Evolutionary conservation across 805 yeast species (phyloP).

Genomic region (Wickerhamiella alocasiicola): DNA sequence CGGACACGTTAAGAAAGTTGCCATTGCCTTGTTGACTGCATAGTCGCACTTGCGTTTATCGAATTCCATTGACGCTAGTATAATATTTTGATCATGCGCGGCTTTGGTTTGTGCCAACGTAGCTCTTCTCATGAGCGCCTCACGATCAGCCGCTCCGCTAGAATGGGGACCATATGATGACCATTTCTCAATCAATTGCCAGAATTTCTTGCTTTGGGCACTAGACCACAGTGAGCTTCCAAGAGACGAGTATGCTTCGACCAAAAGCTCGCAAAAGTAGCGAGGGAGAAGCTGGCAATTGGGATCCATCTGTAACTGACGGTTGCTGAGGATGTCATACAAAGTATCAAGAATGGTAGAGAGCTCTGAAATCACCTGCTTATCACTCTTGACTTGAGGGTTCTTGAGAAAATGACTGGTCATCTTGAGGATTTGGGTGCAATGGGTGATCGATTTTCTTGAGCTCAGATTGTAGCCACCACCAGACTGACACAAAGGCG

Average conservation of each 20-base stretch:
- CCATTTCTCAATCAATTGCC: conserved; percentile 82
- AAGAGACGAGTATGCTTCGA: conserved; percentile 44
- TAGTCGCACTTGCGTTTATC: conserved; percentile 59
- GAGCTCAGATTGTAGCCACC: conserved; percentile 9
- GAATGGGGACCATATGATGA: conserved; percentile 74
- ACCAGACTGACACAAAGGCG: conserved; percentile 25
- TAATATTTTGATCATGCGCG: conserved; percentile 16
- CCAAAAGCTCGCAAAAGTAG: conserved; percentile 72
- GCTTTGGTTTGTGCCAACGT: conserved; percentile 28
- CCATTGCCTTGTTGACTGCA: conserved; percentile 74
- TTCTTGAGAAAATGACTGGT: conserved; percentile 50
- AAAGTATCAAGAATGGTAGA: conserved; percentile 26
- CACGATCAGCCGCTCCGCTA: conserved; percentile 51
- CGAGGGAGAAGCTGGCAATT: conserved; percentile 60
- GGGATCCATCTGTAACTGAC: conserved; percentile 40
- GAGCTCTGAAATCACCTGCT: conserved; percentile 52
- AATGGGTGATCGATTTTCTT: conserved; percentile 48
- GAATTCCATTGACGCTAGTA: conserved; percentile 41
- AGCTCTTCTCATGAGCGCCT: conserved; percentile 39
- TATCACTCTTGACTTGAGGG: conserved; percentile 42
- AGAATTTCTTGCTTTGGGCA: conserved; percentile 43
- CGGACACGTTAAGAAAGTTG: conserved; percentile 50
- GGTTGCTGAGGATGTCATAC: conserved; percentile 18
- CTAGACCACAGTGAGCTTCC: conserved; percentile 19
- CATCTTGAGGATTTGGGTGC: conserved; percentile 61